Evolutionary conservation across 148 eudicot genomes (phyloP), one percentile per base, ranked within the genome.

Genomic region (Pharnaceum exiguum): DNA sequence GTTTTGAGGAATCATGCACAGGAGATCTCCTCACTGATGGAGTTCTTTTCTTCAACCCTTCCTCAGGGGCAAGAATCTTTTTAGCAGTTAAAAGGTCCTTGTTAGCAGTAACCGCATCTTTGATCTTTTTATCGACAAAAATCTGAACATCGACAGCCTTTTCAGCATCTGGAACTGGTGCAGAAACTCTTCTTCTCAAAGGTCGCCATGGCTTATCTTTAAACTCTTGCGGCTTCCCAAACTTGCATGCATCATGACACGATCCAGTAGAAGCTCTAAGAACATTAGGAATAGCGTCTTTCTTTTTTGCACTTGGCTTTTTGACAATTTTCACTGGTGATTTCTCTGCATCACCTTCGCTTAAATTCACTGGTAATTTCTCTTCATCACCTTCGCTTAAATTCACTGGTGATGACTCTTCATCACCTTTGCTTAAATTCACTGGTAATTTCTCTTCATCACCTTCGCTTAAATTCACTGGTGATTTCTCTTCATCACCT

Each of bases 241-340:
- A 74, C 71, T 88, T 88, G 72, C 98, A 93, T 43, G 73, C 55
- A 62, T 88, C 98, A 60, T 85, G 95, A 55, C 98, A 88, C 37
- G 98, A 93, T 49, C 96, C 96, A 40, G 84, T 76, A 16, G 93
- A 81, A 36, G 96, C 81, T 78, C 86, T 77, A 45, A 91, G 96
- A 71, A 85, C 83, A 62, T 69, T 72, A 11, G 97, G 89, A 55
- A 70, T 55, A 7, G 29, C 43, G 46, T 35, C 61, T 50, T 65
- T 59, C 42, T 63, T 66, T 16, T 32, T 25, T 30, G 68, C 62
- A 63, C 39, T 54, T 31, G 69, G 57, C 68, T 71, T 80, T 35
- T 51, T 66, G 19, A 48, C 33, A 50, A 74, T 54, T 39, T 64
- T 61, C 44, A 51, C 66, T 51, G 40, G 31, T 60, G 74, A 54